Evolutionary conservation across 495 filamentous ascomycete genomes (phyloP).

Genomic region (Penicillium alfredii): DNA sequence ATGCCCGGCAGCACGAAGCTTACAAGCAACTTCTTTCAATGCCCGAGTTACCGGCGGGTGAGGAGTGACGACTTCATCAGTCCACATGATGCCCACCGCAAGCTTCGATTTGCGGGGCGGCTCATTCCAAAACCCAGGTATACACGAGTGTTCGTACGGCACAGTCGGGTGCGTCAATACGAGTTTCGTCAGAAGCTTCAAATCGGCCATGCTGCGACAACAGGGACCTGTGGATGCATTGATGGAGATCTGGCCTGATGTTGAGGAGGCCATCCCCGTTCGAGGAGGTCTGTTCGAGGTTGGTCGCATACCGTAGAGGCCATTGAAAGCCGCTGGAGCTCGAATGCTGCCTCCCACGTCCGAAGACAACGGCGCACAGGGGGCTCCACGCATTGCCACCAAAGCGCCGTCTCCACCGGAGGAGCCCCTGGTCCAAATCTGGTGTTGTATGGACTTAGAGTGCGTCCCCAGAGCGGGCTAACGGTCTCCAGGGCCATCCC

Average conservation of each 20-base stretch:
- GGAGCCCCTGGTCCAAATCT: constrained; percentile 46
- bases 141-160: too few relatives aligned
- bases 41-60: too few relatives aligned
- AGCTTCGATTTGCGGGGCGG: too few relatives aligned
- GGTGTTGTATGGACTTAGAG: constrained; percentile 47
- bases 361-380: background rate
- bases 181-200: too few relatives aligned
- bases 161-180: too few relatives aligned
- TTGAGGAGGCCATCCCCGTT: background rate
- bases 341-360: constrained; percentile 29
- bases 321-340: constrained; percentile 25
- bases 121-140: too few relatives aligned
- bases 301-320: constrained; percentile 24
- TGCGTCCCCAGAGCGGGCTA: constrained; percentile 51
- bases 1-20: too few relatives aligned
- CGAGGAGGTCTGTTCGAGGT: background rate
- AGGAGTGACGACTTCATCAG: too few relatives aligned
- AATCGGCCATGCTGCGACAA: too few relatives aligned
- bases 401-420: constrained; percentile 55
- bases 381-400: background rate
- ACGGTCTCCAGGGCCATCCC: constrained; percentile 49
- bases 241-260: background rate
- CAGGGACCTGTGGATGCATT: too few relatives aligned
- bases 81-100: too few relatives aligned
- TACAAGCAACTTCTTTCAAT: too few relatives aligned